Conservation (phyloP, 2,329 filamentous ascomycete species). For the Phialophora macrospora region DNA sequence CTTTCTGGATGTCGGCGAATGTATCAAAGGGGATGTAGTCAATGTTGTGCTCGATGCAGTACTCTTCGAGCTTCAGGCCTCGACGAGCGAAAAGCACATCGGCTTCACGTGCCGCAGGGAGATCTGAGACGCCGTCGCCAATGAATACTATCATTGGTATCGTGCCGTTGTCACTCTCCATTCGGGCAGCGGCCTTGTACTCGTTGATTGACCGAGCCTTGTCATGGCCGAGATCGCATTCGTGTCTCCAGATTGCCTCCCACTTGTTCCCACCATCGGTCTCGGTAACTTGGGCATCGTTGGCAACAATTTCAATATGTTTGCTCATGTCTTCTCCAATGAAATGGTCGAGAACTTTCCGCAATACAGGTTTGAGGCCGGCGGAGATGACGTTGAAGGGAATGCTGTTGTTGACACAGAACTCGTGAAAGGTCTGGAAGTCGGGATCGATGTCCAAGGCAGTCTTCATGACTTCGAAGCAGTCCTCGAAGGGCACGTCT, state of each 20-base stretch:
- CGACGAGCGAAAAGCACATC: slow-evolving; percentile 70
- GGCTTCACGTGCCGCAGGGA: slow-evolving; percentile 68
- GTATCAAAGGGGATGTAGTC: slow-evolving; percentile 67
- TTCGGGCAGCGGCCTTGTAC: slow-evolving; percentile 60
- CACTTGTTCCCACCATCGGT: slow-evolving; percentile 61
- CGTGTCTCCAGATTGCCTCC: slow-evolving; percentile 71
- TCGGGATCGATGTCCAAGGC: slow-evolving; percentile 67
- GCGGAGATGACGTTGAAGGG: slow-evolving; percentile 73
- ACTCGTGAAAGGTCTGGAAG: slow-evolving; percentile 68
- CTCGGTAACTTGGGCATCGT: slow-evolving; percentile 64
- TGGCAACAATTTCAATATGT: slow-evolving; percentile 70
- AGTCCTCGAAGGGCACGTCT: slow-evolving; percentile 69
- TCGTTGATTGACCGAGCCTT: slow-evolving; percentile 69
- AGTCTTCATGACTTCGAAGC: slow-evolving; percentile 67
- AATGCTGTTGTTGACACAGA: slow-evolving; percentile 66
- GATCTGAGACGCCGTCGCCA: slow-evolving; percentile 70
- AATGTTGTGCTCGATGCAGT: slow-evolving; percentile 67
- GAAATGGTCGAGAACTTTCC: slow-evolving; percentile 67
- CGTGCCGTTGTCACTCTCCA: slow-evolving; percentile 63
- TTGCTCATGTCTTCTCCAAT: slow-evolving; percentile 64
- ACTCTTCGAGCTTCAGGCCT: slow-evolving; percentile 68
- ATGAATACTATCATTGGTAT: slow-evolving; percentile 72
- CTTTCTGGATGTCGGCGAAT: slow-evolving; percentile 67
- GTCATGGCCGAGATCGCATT: slow-evolving; percentile 69
- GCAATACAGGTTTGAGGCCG: slow-evolving; percentile 67